Base-by-base conservation (phyloP, 1,284 basidiomycete species). In the Apiotrichum veenhuisii region DNA sequence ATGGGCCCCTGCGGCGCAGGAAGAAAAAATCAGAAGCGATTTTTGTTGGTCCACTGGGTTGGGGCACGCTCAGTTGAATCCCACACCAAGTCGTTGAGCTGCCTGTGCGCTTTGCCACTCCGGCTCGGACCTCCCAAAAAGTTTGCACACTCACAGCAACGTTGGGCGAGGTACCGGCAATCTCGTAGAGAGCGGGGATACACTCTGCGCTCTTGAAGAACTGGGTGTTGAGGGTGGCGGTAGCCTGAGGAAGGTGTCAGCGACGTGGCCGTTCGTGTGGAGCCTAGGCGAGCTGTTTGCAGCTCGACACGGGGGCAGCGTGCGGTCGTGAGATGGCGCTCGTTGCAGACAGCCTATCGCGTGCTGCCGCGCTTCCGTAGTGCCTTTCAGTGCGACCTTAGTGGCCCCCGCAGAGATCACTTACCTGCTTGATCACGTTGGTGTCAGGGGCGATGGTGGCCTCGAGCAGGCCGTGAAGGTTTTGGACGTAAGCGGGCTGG, bases 181-280 rank as follows among this genome's bases (percentile, higher is more conserved):
- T 91, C 71, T 86, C 87, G 62, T 91, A 90, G 38, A 99, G 84
- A 27, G 90, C 92, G 50, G 94, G 86, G 61, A 99, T 91, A 73
- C 91, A 96, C 78, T 84, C 81, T 18, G 92, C 84, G 72, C 87
- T 86, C 80, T 91, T 94, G 84, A 92, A 97, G 80, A 85, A 96
- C 54, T 92, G 87, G 64, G 85, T 86, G 78, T 94, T 95, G 56
- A 99, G 82, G 67, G 87, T 84, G 20, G 91, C 84, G 17, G 95
- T 99, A 9, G 95, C 94, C 91, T 96, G 66, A 25, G 38, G 38
- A 50, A 40, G 36, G 36, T 22, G 44, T 54, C 20, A 52, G 51
- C 27, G 18, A 25, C 23, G 22, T 17, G 18, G 17, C 18, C 22
- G 57, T 45, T 5, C 23, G 12, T 27, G 23, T 22, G 27, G 43